Evolutionary conservation across 192 early-diverging fungal species (phyloP), one percentile per base, ranked within the genome.

Genomic region (Obelidium mucronatum): DNA sequence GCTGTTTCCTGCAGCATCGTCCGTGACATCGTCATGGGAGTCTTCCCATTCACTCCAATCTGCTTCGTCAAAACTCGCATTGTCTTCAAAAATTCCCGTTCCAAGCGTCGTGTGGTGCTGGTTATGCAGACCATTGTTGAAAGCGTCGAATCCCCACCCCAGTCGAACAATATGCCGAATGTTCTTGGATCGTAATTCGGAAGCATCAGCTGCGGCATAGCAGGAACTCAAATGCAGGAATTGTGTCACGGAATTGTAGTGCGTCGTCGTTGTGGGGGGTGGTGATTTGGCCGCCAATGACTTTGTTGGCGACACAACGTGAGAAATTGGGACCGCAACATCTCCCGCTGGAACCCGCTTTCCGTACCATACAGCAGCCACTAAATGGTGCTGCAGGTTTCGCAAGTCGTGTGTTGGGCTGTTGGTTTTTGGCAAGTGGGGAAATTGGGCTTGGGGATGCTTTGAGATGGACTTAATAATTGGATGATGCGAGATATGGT

Each of bases 141-240:
- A 54, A 30, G 19, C 67, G 40, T 66, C 65, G 40, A 85, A 85
- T 34, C 83, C 84, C 77, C 80, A 82, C 17, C 84, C 84, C 26
- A 85, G 70, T 53, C 84, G 54, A 33, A 85, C 36, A 53, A 85
- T 67, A 62, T 85, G 79, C n/a, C 71, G 73, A n/a, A 85, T 85
- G 34, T 70, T 54, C 15, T 40, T 22, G 2, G 19, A 5, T 24
- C 30, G n/a, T 24, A 83, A n/a, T 30, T 70, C 73, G 1, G n/a
- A 22, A 33, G 78, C 31, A 52, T 56, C 40, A 6, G 28, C 37
- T n/a, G 81, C 78, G 28, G 79, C 79, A 51, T 74, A 86, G 55
- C 78, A 85, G 22, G 70, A 75, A 22, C 79, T 69, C 26, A 85
- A 74, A 35, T 76, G 85, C 34, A 85, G 66, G 59, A 82, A 83